Base-by-base conservation (phyloP, 2,329 filamentous ascomycete species). In the Aureobasidium lini region DNA sequence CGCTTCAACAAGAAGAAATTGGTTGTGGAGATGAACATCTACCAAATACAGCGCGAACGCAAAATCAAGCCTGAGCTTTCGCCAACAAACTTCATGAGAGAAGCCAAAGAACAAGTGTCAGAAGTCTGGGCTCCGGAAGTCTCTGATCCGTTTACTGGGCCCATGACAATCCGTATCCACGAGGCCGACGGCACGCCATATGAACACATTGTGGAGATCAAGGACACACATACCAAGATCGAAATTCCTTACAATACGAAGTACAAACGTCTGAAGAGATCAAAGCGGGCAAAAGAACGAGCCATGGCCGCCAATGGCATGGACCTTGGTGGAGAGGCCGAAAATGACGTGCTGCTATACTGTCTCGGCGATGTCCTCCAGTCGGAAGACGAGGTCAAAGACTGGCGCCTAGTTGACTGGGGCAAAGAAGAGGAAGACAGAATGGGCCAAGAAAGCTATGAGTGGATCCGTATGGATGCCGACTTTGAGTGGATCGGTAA, bases 211-310 rank as follows among this genome's bases (percentile, higher is more conserved):
- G 87, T 97, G 34, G 90, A 96, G 67, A 95, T 99, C 70, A 91
- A 91, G 62, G 91, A 96, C 65, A 86, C 87, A 31, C 83, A 84
- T 13, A 89, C 88, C 2, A 90, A 88, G 70, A 89, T 97, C 61
- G 92, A 96, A 63, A 96, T 99, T 62, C 92, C 93, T 0, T 99
- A 99, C 75, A 97, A 97, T 68, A 99, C 94, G 0, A 99, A 99
- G 71, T 99, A 99, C 76, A 99, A 97, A 76, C 86, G 95, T 8
- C 80, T 99, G 2, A 99, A 99, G 77, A 82, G 92, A 48, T 96
- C 89, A 61, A 84, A 88, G 46, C 81, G 89, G 34, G 85, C 93
- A 70, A 91, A 91, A 70, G 90, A 95, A 71, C 85, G 89, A 62
- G 84, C 83, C 23, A 81, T 82, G 40, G 84, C 81, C 52, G 84